Evolutionary conservation across 2,329 filamentous ascomycete species (phyloP).

Genomic region (Aspergillus luchuensis): DNA sequence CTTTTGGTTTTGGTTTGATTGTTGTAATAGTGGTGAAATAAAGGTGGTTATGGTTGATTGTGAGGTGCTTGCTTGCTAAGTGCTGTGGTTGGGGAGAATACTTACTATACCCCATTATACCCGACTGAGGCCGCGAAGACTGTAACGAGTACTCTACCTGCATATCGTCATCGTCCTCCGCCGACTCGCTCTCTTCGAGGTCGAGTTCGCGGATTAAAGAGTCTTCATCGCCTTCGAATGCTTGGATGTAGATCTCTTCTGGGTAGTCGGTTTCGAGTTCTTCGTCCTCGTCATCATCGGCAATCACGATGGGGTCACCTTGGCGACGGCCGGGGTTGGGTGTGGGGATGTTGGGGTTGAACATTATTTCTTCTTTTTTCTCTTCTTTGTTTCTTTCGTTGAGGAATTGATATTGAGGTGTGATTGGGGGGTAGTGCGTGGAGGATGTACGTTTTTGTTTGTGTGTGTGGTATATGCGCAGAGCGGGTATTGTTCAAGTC

Average conservation of each 20-base stretch:
- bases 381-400: not conserved
- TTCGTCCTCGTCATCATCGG: slow-evolving; percentile 11
- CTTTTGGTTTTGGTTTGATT: too few species aligned
- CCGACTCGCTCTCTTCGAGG: not conserved
- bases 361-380: slow-evolving; percentile 9
- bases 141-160: slow-evolving; percentile 22
- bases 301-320: slow-evolving; percentile 22
- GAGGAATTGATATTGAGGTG: not conserved
- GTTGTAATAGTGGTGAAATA: too few species aligned
- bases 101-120: not conserved
- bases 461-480: too few species aligned
- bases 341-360: slow-evolving; percentile 17
- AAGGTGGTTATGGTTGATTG: too few species aligned
- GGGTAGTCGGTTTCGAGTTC: not conserved
- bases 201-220: not conserved
- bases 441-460: not conserved
- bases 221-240: not conserved
- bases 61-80: too few species aligned
- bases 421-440: not conserved
- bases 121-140: not conserved
- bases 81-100: too few species aligned
- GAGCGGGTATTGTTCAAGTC: too few species aligned
- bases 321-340: slow-evolving; percentile 14
- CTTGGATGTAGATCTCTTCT: too few species aligned
- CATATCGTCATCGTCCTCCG: slow-evolving; percentile 24